Conservation (phyloP, 2,329 filamentous ascomycete species). For the Penicillium sp. region DNA sequence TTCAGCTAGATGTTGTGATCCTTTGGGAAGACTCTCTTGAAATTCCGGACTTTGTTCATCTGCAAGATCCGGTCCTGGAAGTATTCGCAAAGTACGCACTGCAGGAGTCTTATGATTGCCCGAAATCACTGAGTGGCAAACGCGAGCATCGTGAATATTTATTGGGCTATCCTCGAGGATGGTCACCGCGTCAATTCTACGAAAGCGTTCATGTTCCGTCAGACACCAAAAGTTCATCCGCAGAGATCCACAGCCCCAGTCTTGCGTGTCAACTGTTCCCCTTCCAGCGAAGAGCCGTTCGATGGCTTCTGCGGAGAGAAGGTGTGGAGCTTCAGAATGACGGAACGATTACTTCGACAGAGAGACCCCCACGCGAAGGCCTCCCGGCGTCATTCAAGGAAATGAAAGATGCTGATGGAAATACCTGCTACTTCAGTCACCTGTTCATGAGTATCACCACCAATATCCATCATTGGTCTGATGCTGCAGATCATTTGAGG, state of each 20-base stretch:
- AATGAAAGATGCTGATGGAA: slow-evolving; percentile 39
- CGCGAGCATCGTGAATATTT: slow-evolving; percentile 11
- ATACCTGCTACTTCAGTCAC: slow-evolving; percentile 41
- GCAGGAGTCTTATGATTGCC: slow-evolving; percentile 16
- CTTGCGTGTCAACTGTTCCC: slow-evolving; percentile 45
- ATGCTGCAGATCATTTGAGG: slow-evolving; percentile 29
- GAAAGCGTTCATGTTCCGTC: slow-evolving; percentile 47
- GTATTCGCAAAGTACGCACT: slow-evolving; percentile 33
- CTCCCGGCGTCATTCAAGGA: slow-evolving; percentile 41
- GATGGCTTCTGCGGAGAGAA: slow-evolving; percentile 48
- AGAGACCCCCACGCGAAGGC: slow-evolving; percentile 1
- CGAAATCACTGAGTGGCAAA: background rate
- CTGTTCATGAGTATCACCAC: slow-evolving; percentile 41
- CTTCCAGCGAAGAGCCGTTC: slow-evolving; percentile 48
- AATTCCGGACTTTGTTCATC: slow-evolving; percentile 20
- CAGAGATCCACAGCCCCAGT: slow-evolving; percentile 34
- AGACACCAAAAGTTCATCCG: slow-evolving; percentile 30
- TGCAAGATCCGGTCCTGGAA: slow-evolving; percentile 15
- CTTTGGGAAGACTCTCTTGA: slow-evolving; percentile 38
- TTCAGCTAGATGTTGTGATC: slow-evolving; percentile 30
- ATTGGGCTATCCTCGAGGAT: slow-evolving; percentile 13
- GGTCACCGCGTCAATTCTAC: slow-evolving; percentile 46
- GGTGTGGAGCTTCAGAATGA: slow-evolving; percentile 35
- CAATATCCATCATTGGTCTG: slow-evolving; percentile 35
- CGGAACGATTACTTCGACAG: slow-evolving; percentile 28